These are phyloP conservation scores for Aspergillus melleus DNA, from an alignment of 2,329 filamentous ascomycete genomes.

Conservation along the genomic window DNA sequence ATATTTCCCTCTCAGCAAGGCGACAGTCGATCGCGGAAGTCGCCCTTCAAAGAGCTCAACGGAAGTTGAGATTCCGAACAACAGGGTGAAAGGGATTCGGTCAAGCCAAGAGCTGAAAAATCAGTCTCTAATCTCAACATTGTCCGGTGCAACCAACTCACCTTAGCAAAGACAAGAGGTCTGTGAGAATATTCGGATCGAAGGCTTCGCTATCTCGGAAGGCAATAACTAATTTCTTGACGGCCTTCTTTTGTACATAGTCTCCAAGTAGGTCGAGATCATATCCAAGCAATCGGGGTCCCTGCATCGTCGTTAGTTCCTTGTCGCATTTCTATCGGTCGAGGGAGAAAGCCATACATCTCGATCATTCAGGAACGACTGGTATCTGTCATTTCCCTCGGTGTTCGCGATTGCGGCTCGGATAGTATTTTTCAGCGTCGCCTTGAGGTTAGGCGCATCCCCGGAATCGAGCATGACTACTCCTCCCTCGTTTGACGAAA, in stretches of 20 bases:
- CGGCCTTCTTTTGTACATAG: constrained; percentile 39
- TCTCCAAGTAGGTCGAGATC: constrained; percentile 47
- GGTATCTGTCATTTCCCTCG: constrained; percentile 41
- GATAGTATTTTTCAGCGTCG: constrained; percentile 48
- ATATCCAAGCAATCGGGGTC: constrained; percentile 45
- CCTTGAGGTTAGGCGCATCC: constrained; percentile 48
- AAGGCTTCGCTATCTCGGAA: constrained; percentile 51
- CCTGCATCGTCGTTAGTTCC: constrained; percentile 24
- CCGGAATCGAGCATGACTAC: constrained; percentile 46
- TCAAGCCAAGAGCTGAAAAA: constrained; percentile 57
- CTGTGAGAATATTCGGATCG: constrained; percentile 44
- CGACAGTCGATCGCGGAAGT: constrained; percentile 54
- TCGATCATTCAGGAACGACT: constrained; percentile 39
- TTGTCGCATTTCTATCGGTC: neutral
- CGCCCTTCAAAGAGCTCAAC: constrained; percentile 62
- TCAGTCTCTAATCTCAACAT: constrained; percentile 22
- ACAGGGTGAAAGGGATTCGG: constrained; percentile 59
- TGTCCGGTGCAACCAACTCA: constrained; percentile 27
- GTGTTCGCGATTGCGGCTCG: constrained; percentile 40
- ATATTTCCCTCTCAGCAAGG: constrained; percentile 53
- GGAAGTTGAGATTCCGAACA: constrained; percentile 64
- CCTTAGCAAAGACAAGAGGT: constrained; percentile 49
- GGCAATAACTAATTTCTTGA: constrained; percentile 43
- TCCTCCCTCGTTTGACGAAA: constrained; percentile 30
- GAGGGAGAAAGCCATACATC: constrained; percentile 28